Conservation (phyloP, 2,329 filamentous ascomycete species). For the Aspergillus clavatus region DNA sequence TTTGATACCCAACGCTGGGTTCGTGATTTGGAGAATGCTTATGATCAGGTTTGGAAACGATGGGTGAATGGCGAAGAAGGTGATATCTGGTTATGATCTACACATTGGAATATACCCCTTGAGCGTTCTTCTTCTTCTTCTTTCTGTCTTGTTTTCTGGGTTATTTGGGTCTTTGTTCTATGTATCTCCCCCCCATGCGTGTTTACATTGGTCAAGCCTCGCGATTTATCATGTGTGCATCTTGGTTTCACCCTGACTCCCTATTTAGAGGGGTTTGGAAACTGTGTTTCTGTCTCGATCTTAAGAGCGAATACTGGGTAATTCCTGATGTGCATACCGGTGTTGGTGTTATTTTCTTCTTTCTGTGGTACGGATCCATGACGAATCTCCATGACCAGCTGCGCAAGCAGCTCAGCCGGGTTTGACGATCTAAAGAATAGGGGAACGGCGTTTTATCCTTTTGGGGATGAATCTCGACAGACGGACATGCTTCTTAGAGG, state of each 20-base stretch:
- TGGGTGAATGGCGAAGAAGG: conserved; percentile 86
- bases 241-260: background rate
- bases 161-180: conserved; percentile 1
- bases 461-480: too few species aligned
- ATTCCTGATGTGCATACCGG: conserved; percentile 7
- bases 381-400: background rate
- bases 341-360: conserved; percentile 10
- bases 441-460: too few species aligned
- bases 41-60: conserved; percentile 78
- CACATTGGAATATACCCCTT: conserved; percentile 34
- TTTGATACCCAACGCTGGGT: conserved; percentile 95
- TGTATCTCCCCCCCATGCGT: background rate
- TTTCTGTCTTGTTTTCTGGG: conserved; percentile 6
- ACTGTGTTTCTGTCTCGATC: background rate
- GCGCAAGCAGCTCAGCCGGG: background rate
- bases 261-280: too few species aligned
- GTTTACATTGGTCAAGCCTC: conserved; percentile 3
- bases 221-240: background rate
- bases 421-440: too few species aligned
- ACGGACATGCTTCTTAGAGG: too few species aligned
- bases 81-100: conserved; percentile 73
- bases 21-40: conserved; percentile 78
- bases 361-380: too few species aligned
- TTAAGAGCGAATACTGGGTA: background rate
- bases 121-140: conserved; percentile 30